Base-by-base conservation (phyloP, 768 basidiomycete genomes). In the Lentinus tigrinus region DNA sequence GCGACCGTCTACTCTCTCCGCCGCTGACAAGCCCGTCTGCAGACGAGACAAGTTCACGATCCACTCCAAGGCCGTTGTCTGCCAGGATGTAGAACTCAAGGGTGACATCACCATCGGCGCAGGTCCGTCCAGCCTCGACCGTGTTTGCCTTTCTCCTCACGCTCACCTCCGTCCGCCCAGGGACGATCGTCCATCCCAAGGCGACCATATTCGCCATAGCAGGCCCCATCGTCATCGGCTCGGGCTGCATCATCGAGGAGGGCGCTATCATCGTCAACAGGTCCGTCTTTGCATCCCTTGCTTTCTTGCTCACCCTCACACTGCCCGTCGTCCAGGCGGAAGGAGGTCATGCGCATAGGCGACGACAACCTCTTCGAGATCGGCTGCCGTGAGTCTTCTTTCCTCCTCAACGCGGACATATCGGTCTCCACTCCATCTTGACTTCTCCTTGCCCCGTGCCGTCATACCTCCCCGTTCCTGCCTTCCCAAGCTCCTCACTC, bases 351-450 rank as follows among this genome's bases (percentile, higher is more conserved):
- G 93, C 84, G 87, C 19, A 93, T 99, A 47, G 96, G 96, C 5
- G 88, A 96, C 70, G 86, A 91, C 60, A 98, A 98, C 71, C 77
- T 95, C 57, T 96, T 99, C 67, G 93, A 97, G 74, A 93, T 97
- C 52, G 92, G 91, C 21, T 93, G 89, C 72, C 88, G 96, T 96
- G 67, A 61, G 91, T 85, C 17, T 38, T 34, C 17, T 13, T 21
- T 28, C 31, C 26, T n/a, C 26, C 28, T 46, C 14, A 23, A 43
- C 16, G 42, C 27, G 34, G 47, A 28, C 47, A 24, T 34, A 28
- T 48, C 47, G 47, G 27, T 40, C 10, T n/a, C n/a, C n/a, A n/a
- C n/a, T n/a, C n/a, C n/a, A 28, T 26, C n/a, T 43, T 9, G 44
- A 16, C 11, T 27, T 6, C 19, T 24, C 27, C 21, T 4, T 23